A percentile compares a stretch with the other conserved stretches of the same genome.
Conservation (phyloP, 2,329 filamentous ascomycete species). For the Ophiocordyceps camponoti-saundersi region DNA sequence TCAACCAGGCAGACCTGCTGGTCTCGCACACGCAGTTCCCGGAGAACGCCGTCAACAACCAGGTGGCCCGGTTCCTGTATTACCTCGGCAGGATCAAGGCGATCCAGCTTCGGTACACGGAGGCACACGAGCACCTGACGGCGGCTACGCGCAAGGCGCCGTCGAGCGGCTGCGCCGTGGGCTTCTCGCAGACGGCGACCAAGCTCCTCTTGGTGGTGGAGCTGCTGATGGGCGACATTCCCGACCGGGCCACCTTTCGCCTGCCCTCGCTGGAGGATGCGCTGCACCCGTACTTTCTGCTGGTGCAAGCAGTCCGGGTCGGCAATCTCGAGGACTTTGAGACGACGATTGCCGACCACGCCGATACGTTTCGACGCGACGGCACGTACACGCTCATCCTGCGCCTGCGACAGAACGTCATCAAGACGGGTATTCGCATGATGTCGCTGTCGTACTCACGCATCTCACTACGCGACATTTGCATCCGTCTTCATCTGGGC, state of each 20-base stretch:
- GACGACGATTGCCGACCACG: conserved; percentile 65
- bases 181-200: conserved; percentile 89
- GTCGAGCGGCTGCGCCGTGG: conserved; percentile 71
- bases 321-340: conserved; percentile 90
- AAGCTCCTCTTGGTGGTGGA: conserved; percentile 96
- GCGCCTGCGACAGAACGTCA: conserved; percentile 91
- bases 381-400: conserved; percentile 92
- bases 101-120: conserved; percentile 91
- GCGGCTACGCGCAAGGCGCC: conserved; percentile 92
- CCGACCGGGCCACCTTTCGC: conserved; percentile 85
- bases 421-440: conserved; percentile 98
- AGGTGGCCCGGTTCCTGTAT: conserved; percentile 93
- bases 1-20: conserved; percentile 87
- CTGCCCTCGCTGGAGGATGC: conserved; percentile 74
- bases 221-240: conserved; percentile 95
- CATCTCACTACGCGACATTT: conserved; percentile 93
- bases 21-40: conserved; percentile 95
- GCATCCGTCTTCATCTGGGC: conserved; percentile 80
- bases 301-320: conserved; percentile 91
- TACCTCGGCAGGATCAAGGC: conserved; percentile 93
- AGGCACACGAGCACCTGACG: conserved; percentile 85
- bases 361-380: conserved; percentile 76
- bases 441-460: conserved; percentile 96
- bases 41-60: conserved; percentile 86
- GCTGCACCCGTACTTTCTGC: conserved; percentile 79